Base-by-base conservation (phyloP, 2,329 filamentous ascomycete genomes). In the Mycosphaerella arachidis region DNA sequence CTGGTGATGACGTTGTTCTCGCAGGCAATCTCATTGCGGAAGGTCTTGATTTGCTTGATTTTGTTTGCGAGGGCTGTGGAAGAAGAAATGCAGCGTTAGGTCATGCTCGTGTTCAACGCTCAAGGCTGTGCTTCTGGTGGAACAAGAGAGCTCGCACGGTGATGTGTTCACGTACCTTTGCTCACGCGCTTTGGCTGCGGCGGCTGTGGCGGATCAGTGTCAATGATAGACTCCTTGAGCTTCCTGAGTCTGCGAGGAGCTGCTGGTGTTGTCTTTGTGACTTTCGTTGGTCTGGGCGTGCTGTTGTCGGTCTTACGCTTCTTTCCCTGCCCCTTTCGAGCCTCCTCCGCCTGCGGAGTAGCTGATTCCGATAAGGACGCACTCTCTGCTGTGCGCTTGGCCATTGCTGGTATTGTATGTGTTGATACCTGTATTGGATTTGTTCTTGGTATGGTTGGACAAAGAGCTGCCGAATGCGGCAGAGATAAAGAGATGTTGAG, bases 391-490 rank as follows among this genome's bases (percentile, higher is more conserved):
- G 40, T 13, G 35, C 35, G 53, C 53, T 53, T 59, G 45, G 45
- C 43, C 40, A 51, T 56, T 27, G n/a, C 33, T 48, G 35, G 33
- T 20, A 6, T 27, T 27, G 24, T 13, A 40, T 8, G 18, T n/a
- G 10, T n/a, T 18, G 33, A 35, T 30, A 18, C 9, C 53, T 18
- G 29, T 45, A 18, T 24, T 46, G 43, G 8, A 48, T 18, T 13
- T 30, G 53, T n/a, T 8, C 40, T 43, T n/a, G 55, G 16, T 18
- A 24, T 20, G 30, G 52, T 27, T 20, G 16, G 13, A 56, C 45
- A 56, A 56, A 56, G 45, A 50, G 35, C 24, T 29, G 52, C 45
- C 27, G 52, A 40, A 27, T 55, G 52, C 52, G 33, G 52, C 43
- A 43, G 18, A 12, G 46, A 12, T 50, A 12, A 50, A 30, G 18